Percentiles rank a stretch among this genome's conserved stretches.
These are phyloP conservation scores for Phialophora chinensis DNA, from an alignment of 2,329 filamentous ascomycete genomes.

Conservation along the genomic window DNA sequence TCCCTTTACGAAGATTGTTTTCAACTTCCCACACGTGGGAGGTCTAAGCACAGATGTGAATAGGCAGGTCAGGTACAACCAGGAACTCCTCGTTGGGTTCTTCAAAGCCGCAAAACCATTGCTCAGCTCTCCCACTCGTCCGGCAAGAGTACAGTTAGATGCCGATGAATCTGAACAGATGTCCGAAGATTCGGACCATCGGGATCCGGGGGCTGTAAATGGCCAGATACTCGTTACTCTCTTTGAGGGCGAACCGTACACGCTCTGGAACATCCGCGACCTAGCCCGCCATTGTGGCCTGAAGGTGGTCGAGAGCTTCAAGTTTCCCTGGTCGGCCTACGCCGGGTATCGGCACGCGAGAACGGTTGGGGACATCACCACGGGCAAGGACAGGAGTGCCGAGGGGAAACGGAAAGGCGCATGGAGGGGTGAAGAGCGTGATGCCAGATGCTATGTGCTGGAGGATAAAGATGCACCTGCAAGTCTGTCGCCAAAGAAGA, in stretches of 20 bases:
- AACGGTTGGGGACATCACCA: conserved; percentile 54
- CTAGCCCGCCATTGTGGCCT: conserved; percentile 73
- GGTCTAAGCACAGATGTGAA: conserved; percentile 93
- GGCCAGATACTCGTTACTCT: conserved; percentile 77
- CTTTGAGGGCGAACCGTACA: conserved; percentile 94
- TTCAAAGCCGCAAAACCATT: conserved; percentile 54
- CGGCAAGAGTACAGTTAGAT: conserved; percentile 12
- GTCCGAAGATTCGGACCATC: conserved; percentile 30
- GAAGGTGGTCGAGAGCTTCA: conserved; percentile 54
- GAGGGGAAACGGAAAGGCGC: conserved; percentile 46
- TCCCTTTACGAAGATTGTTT: conserved; percentile 78
- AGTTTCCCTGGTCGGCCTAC: conserved; percentile 55
- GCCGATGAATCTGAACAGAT: conserved; percentile 38
- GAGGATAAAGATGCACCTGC: conserved; percentile 47
- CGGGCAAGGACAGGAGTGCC: conserved; percentile 42
- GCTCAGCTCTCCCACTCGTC: conserved; percentile 33
- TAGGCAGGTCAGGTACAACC: conserved; percentile 90
- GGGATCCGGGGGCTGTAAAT: conserved; percentile 38
- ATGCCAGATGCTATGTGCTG: conserved; percentile 55
- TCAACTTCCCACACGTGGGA: conserved; percentile 97
- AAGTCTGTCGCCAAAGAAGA: conserved; percentile 41
- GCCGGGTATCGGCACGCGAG: conserved; percentile 55
- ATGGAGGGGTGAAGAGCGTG: conserved; percentile 56
- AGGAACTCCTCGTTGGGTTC: conserved; percentile 61
- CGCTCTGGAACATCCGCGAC: conserved; percentile 91